Evolutionary conservation across 345 rosid species (phyloP).

Genomic region (Noccaea caerulescens): DNA sequence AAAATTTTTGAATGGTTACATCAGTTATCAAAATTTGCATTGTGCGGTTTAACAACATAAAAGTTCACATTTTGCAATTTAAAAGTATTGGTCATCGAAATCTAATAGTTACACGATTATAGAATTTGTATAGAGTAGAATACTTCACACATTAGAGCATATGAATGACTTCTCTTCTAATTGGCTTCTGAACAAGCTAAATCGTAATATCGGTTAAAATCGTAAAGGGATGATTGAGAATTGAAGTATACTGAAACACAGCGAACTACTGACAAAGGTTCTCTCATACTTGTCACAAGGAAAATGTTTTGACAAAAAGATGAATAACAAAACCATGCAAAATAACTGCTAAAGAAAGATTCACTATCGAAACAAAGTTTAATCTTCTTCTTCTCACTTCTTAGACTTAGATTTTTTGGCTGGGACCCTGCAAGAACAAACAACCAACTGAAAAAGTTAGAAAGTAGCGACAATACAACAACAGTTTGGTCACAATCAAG

Average conservation of each 20-base stretch:
- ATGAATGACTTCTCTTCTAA: too few species aligned
- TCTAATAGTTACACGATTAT: too few species aligned
- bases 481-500: neutral
- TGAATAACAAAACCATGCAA: slow-evolving; percentile 29
- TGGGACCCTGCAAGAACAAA: slow-evolving; percentile 50
- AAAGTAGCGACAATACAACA: neutral
- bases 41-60: too few species aligned
- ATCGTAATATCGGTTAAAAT: too few species aligned
- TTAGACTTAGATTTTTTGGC: slow-evolving; percentile 51
- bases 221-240: neutral
- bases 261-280: slow-evolving; percentile 12
- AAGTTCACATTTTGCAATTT: too few species aligned
- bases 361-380: slow-evolving; percentile 4
- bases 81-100: too few species aligned
- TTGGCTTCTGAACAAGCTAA: too few species aligned
- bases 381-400: slow-evolving; percentile 46
- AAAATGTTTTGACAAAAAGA: slow-evolving; percentile 31
- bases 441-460: neutral
- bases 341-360: slow-evolving; percentile 12
- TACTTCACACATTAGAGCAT: too few species aligned
- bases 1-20: too few species aligned
- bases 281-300: slow-evolving; percentile 5
- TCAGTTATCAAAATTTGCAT: too few species aligned
- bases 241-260: neutral
- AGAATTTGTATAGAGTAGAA: too few species aligned